These are phyloP conservation scores for Aureobasidium melanogenum DNA, from an alignment of 2,329 filamentous ascomycete genomes.

Conservation along the genomic window DNA sequence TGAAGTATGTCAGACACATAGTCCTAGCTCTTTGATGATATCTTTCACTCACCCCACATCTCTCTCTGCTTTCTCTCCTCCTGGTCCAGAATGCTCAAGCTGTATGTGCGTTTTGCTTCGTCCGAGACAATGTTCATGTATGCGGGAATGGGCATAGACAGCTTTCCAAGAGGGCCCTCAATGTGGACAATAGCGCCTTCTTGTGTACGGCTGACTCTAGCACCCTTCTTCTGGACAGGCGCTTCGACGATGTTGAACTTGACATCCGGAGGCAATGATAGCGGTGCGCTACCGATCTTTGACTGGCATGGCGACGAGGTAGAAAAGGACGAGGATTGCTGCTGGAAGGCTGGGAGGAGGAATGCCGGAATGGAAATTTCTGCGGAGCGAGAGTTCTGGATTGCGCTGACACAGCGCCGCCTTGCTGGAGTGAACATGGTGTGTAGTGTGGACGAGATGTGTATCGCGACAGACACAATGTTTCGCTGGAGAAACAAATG, in stretches of 20 bases:
- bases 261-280: constrained; percentile 77
- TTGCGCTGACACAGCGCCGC: constrained; percentile 43
- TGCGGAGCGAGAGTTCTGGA: not conserved
- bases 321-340: constrained; percentile 54
- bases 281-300: constrained; percentile 74
- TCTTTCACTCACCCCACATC: constrained; percentile 75
- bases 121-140: constrained; percentile 69
- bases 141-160: constrained; percentile 68
- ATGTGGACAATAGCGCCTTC: constrained; percentile 62
- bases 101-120: constrained; percentile 51
- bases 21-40: not conserved
- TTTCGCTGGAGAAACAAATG: not conserved
- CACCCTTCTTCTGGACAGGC: constrained; percentile 48
- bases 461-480: not conserved
- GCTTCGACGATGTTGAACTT: constrained; percentile 57
- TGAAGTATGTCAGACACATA: constrained; percentile 17
- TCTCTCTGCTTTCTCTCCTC: constrained; percentile 67
- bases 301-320: constrained; percentile 59
- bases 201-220: constrained; percentile 53
- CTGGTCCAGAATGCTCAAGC: constrained; percentile 61
- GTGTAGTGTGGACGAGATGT: constrained; percentile 10
- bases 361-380: constrained; percentile 54
- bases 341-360: constrained; percentile 62
- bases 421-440: constrained; percentile 58
- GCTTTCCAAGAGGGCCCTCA: constrained; percentile 70